Percentiles rank a stretch among this genome's conserved stretches.
These are phyloP conservation scores for Botryotinia globosa DNA, from an alignment of 2,329 filamentous ascomycete genomes.

Conservation along the genomic window DNA sequence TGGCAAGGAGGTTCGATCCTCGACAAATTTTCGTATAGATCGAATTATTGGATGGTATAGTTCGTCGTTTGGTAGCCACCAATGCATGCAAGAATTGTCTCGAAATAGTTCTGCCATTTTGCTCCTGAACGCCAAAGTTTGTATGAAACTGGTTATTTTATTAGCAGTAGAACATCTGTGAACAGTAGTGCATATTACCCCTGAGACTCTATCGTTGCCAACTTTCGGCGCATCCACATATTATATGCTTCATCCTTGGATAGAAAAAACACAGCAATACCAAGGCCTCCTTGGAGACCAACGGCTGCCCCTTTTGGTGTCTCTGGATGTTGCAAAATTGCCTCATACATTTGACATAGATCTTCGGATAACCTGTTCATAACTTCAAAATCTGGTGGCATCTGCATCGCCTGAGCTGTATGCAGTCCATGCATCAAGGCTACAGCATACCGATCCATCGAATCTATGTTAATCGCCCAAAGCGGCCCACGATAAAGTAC, in stretches of 20 bases:
- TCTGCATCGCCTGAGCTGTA: constrained; percentile 54
- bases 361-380: constrained; percentile 62
- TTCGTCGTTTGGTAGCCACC: constrained; percentile 88
- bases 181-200: constrained; percentile 56
- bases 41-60: constrained; percentile 70
- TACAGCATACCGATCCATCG: constrained; percentile 75
- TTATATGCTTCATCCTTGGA: constrained; percentile 69
- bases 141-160: constrained; percentile 68
- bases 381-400: constrained; percentile 47
- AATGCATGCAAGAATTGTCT: constrained; percentile 67
- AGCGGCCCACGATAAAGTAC: constrained; percentile 68
- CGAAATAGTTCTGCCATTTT: constrained; percentile 76
- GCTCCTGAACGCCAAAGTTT: constrained; percentile 68
- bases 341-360: constrained; percentile 76
- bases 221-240: constrained; percentile 76
- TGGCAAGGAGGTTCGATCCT: constrained; percentile 66
- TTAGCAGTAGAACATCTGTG: constrained; percentile 12
- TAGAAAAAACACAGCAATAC: constrained; percentile 75
- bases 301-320: constrained; percentile 69
- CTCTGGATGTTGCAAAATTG: constrained; percentile 68
- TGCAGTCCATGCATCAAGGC: constrained; percentile 80
- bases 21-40: constrained; percentile 75
- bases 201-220: constrained; percentile 72
- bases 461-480: constrained; percentile 71
- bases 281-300: constrained; percentile 71